These are phyloP conservation scores for Naganishia friedmannii DNA, from an alignment of 768 basidiomycete species.

Conservation along the genomic window DNA sequence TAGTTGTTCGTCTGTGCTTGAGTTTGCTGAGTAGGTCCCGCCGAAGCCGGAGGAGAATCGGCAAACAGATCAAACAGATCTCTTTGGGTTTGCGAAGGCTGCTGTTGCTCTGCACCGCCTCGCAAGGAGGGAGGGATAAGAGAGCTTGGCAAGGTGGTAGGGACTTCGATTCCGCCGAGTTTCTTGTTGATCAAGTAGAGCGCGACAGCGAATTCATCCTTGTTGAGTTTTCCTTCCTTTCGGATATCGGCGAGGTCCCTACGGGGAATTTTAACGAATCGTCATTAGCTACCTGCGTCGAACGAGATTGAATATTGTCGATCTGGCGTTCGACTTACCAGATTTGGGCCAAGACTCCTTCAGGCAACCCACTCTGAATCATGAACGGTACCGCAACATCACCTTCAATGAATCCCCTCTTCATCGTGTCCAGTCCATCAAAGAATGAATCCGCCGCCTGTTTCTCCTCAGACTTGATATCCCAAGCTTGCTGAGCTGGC, in stretches of 20 bases:
- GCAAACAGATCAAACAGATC: constrained; percentile 53
- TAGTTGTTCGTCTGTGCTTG: constrained; percentile 21
- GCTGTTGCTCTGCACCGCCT: constrained; percentile 52
- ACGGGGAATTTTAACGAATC: too few relatives aligned
- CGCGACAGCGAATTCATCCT: constrained; percentile 92
- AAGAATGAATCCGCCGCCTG: constrained; percentile 73
- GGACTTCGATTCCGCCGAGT: constrained; percentile 70
- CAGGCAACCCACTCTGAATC: constrained; percentile 79
- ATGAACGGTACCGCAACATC: constrained; percentile 95
- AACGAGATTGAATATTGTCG: neutral
- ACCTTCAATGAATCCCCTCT: constrained; percentile 79
- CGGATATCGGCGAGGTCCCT: constrained; percentile 94
- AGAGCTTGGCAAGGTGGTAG: constrained; percentile 62
- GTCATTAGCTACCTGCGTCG: too few relatives aligned
- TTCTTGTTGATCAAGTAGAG: constrained; percentile 88
- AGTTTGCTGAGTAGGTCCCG: constrained; percentile 17
- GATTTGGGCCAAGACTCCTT: constrained; percentile 78
- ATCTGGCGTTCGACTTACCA: constrained; percentile 62
- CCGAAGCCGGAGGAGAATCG: constrained; percentile 29
- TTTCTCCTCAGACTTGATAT: constrained; percentile 78
- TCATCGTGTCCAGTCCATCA: constrained; percentile 70
- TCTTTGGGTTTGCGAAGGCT: constrained; percentile 33
- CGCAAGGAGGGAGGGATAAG: constrained; percentile 83
- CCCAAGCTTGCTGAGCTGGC: constrained; percentile 60
- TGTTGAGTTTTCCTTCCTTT: constrained; percentile 77